Percentiles rank a stretch among this genome's conserved stretches.
Evolutionary conservation across 208 protist genomes (phyloP).

Genomic region (Leptomonas pyrrhocoris): DNA sequence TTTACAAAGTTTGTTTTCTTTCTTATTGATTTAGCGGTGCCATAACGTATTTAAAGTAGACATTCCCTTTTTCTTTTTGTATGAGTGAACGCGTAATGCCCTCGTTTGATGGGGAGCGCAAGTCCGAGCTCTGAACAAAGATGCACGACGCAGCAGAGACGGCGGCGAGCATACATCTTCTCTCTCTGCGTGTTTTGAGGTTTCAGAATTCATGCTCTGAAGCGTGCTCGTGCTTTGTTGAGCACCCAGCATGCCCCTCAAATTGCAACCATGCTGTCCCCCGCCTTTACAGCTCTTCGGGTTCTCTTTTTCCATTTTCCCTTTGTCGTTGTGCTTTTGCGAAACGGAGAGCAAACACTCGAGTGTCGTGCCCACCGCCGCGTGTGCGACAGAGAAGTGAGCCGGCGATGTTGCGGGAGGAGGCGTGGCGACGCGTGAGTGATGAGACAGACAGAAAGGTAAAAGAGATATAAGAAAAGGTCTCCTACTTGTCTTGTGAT

Average conservation of each 20-base stretch:
- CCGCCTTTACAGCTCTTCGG: no score
- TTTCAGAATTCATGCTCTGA: no score
- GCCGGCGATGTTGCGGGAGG: slow-evolving; percentile 1
- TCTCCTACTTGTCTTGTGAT: slow-evolving; percentile 6
- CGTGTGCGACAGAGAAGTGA: no score
- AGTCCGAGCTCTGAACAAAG: no score
- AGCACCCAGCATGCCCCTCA: no score
- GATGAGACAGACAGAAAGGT: slow-evolving; percentile 5
- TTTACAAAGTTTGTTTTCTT: background rate
- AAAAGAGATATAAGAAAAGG: background rate
- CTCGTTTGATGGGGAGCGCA: background rate
- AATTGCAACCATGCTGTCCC: no score
- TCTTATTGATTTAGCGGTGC: slow-evolving; percentile 9
- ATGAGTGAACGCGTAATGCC: background rate
- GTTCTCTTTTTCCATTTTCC: background rate
- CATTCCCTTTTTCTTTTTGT: slow-evolving; percentile 14
- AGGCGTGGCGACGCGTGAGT: background rate
- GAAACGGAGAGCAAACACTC: no score
- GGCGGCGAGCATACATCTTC: background rate
- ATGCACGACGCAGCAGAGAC: no score
- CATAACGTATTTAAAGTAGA: slow-evolving; percentile 5
- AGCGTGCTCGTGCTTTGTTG: no score
- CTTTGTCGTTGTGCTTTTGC: background rate
- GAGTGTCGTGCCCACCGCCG: background rate
- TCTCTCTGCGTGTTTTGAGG: no score